Evolutionary conservation across 1,284 basidiomycete species (phyloP), one percentile per base, ranked within the genome.

Genomic region (Mixia osmundae): DNA sequence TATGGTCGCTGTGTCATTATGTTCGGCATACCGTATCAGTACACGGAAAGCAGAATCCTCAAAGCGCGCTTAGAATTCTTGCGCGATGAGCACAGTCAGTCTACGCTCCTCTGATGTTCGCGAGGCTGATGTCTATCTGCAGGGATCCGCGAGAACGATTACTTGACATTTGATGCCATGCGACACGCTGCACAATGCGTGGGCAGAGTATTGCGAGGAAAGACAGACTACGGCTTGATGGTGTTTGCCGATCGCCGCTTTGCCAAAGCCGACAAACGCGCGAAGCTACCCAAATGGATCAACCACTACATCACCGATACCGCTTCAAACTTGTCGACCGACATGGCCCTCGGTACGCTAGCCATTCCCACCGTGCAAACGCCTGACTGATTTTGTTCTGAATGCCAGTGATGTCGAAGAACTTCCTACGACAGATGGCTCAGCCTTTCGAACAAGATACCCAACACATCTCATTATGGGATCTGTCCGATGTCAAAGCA

Each of bases 181-280:
- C 72, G 91, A 39, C 95, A 94, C 53, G 91, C 91, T 3, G 91
- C 91, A 10, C 91, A 99, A 54, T 99, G 91, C 57, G 89, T 99
- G 4, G 91, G 91, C 24, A 80, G 91, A 51, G 91, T 91, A 19
- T 58, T 99, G 55, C 72, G 91, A 38, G 89, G 89, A 47, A 99
- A 99, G 64, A 95, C 89, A 1, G 91, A 99, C 58, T 99, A 91
- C 76, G 91, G 91, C 29, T 59, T 99, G 50, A 97, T 99, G 91
- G 73, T 97, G 11, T 97, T 99, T 58, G 91, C 91, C 0, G 91
- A 99, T 15, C 52, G 94, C 85, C 76, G 91, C 8, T 99, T 95
- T 54, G 89, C 89, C 8, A 69, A 87, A 38, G 76, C 80, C 19
- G 91, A 97, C 57, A 99, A 99, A 61, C 70, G 91, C 18, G 74